Evolutionary conservation across 2,329 filamentous ascomycete genomes (phyloP).

Genomic region (Curvularia hawaiiensis): DNA sequence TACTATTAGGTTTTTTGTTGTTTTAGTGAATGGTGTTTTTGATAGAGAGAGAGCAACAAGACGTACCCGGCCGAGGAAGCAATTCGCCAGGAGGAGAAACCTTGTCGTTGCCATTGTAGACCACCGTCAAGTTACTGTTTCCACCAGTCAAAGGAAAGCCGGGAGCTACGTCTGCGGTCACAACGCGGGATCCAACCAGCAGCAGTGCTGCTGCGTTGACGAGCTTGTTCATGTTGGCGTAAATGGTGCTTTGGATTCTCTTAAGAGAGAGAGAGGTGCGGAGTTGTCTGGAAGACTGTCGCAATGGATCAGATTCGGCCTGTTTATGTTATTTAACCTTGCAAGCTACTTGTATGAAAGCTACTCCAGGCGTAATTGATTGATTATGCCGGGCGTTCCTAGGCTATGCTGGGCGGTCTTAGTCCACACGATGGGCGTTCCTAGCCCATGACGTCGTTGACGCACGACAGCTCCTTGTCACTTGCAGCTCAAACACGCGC

Average conservation of each 20-base stretch:
- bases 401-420: too few species aligned
- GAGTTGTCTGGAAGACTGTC: background rate
- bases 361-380: background rate
- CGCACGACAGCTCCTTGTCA: background rate
- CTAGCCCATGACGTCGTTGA: background rate
- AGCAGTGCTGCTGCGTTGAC: slow-evolving; percentile 21
- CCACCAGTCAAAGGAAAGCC: slow-evolving; percentile 33
- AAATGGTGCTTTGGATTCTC: slow-evolving; percentile 15
- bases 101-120: slow-evolving; percentile 37
- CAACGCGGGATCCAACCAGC: slow-evolving; percentile 9
- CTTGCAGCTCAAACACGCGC: background rate
- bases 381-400: background rate
- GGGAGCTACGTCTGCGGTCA: slow-evolving; percentile 32
- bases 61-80: slow-evolving; percentile 39
- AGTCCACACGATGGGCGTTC: too few species aligned
- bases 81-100: slow-evolving; percentile 42
- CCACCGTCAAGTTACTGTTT: slow-evolving; percentile 26
- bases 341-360: background rate
- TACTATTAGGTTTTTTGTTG: slow-evolving; percentile 20
- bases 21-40: too few species aligned
- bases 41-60: too few species aligned
- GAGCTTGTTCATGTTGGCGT: slow-evolving; percentile 19
- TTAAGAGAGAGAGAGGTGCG: background rate
- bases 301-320: background rate
- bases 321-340: background rate